Evolutionary conservation across 2,329 filamentous ascomycete genomes (phyloP).

Genomic region (Colletotrichum sp.): DNA sequence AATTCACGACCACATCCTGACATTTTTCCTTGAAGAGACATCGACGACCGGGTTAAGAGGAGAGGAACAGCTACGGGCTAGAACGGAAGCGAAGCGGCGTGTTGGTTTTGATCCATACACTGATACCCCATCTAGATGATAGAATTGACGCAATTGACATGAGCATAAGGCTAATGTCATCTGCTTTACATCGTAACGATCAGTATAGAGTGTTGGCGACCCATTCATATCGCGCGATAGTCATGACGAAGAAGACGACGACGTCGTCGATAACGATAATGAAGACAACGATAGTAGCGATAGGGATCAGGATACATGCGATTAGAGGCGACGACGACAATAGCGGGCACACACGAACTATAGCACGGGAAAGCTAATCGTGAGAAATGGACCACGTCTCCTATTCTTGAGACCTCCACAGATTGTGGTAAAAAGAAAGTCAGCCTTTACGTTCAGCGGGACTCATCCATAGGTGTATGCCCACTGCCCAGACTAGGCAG

Average conservation of each 20-base stretch:
- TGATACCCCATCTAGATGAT: slow-evolving; percentile 36
- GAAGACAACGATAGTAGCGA: neutral
- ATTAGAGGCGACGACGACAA: neutral
- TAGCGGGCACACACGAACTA: neutral
- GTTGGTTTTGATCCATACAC: slow-evolving; percentile 64
- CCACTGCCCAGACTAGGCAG: neutral
- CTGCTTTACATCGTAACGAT: neutral
- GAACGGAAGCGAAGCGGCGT: slow-evolving; percentile 50
- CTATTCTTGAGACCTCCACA: neutral
- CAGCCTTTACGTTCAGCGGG: neutral
- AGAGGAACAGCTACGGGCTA: slow-evolving; percentile 47
- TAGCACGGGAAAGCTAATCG: neutral
- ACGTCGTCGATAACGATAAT: neutral
- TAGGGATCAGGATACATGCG: neutral
- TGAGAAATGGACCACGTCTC: neutral
- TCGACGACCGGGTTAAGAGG: slow-evolving; percentile 57
- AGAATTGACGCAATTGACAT: neutral
- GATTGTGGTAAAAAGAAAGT: neutral
- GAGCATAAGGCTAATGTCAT: neutral
- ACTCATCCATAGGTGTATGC: neutral
- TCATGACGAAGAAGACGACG: neutral
- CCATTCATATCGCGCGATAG: neutral
- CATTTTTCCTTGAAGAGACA: slow-evolving; percentile 78
- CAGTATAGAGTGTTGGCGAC: neutral
- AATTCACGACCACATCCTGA: slow-evolving; percentile 87